Evolutionary conservation across 768 basidiomycete genomes (phyloP).

Genomic region (Psilocybe cubensis): DNA sequence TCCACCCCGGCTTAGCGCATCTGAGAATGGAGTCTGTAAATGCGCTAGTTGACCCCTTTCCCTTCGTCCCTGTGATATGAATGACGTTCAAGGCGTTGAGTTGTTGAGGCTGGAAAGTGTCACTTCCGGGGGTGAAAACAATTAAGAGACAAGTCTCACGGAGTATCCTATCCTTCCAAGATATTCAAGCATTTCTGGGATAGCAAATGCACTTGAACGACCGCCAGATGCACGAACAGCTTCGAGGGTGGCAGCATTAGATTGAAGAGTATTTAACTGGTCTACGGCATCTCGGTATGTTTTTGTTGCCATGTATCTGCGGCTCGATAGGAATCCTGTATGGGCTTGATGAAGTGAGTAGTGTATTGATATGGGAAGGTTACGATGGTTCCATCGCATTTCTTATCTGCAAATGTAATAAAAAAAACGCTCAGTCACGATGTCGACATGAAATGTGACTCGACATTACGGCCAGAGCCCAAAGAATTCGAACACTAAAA

Average conservation of each 20-base stretch:
- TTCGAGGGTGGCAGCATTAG: slow-evolving; percentile 92
- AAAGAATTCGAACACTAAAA: background rate
- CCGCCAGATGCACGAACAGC: slow-evolving; percentile 78
- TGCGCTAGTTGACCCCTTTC: slow-evolving; percentile 96
- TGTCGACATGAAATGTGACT: background rate
- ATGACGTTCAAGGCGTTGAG: slow-evolving; percentile 90
- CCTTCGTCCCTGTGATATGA: slow-evolving; percentile 97
- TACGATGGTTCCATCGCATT: slow-evolving; percentile 27
- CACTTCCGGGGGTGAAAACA: slow-evolving; percentile 14
- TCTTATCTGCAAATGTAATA: slow-evolving; percentile 18
- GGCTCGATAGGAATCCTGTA: background rate
- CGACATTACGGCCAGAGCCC: background rate
- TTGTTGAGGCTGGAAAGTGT: slow-evolving; percentile 63
- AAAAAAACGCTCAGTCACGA: slow-evolving; percentile 6
- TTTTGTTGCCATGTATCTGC: slow-evolving; percentile 57
- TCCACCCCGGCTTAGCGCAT: slow-evolving; percentile 72
- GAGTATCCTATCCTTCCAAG: slow-evolving; percentile 83
- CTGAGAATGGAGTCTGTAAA: slow-evolving; percentile 88
- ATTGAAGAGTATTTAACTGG: slow-evolving; percentile 80
- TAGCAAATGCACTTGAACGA: slow-evolving; percentile 60
- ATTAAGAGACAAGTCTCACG: slow-evolving; percentile 47
- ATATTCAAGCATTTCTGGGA: slow-evolving; percentile 92
- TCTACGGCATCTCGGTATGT: slow-evolving; percentile 78
- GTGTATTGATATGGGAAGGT: slow-evolving; percentile 28
- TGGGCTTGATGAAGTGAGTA: slow-evolving; percentile 20